Percentiles rank a stretch among this genome's conserved stretches.
Evolutionary conservation across 495 filamentous ascomycete species (phyloP).

Genomic region (Bacidia rubella): DNA sequence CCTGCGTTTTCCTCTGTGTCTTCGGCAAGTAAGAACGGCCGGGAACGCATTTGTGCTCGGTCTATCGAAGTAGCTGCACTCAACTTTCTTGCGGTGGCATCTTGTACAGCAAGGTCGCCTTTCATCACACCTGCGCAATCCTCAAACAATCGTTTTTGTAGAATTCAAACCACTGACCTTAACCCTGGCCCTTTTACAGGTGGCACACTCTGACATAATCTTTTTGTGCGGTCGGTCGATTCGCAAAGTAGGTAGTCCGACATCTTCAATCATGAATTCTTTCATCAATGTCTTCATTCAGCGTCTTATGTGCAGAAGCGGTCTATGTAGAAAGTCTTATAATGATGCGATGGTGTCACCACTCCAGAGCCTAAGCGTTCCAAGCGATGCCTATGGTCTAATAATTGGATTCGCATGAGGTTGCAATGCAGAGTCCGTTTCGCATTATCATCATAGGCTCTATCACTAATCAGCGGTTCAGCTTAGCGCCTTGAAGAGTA

Average conservation of each 20-base stretch:
- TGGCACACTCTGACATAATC: constrained; percentile 2
- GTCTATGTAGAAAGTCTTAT: background rate
- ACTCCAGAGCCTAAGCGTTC: too few species aligned
- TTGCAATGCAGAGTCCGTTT: too few species aligned
- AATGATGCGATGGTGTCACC: background rate
- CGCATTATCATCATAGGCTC: background rate
- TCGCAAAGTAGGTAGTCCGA: constrained; percentile 1
- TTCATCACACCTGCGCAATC: constrained; percentile 5
- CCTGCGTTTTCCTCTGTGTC: too few species aligned
- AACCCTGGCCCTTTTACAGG: constrained; percentile 4
- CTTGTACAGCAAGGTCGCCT: constrained; percentile 3
- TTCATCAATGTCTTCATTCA: background rate
- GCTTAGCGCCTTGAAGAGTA: background rate
- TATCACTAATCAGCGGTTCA: background rate
- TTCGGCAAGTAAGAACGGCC: too few species aligned
- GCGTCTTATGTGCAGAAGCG: background rate
- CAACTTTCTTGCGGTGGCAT: constrained; percentile 5
- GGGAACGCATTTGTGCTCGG: too few species aligned
- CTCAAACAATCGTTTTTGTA: constrained; percentile 6
- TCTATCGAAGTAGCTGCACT: background rate
- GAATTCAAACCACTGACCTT: background rate
- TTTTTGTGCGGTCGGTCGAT: constrained; percentile 2
- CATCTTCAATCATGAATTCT: background rate
- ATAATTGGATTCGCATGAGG: too few species aligned
- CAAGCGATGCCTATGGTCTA: too few species aligned